These are phyloP conservation scores for Euphorbia corollata DNA, from an alignment of 441 rosid genomes.

Conservation along the genomic window DNA sequence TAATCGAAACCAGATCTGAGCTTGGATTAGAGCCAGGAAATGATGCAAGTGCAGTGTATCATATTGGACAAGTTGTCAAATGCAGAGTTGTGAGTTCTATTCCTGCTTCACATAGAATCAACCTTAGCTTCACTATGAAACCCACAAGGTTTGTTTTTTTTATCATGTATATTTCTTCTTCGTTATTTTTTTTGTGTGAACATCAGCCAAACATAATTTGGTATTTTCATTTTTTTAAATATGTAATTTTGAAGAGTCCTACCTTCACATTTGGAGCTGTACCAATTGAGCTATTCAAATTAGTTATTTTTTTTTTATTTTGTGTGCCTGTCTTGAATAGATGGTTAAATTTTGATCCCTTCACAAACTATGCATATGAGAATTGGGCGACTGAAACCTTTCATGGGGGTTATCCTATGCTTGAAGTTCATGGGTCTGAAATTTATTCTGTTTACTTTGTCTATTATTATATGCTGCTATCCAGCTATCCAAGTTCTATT, in stretches of 20 bases:
- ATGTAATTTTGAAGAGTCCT: no score
- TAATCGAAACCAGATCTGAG: conserved; percentile 59
- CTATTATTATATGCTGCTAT: background rate
- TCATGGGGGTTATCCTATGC: background rate
- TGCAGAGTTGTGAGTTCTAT: conserved; percentile 70
- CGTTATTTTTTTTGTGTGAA: background rate
- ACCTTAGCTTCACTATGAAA: conserved; percentile 79
- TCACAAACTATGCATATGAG: no score
- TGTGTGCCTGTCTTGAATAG: background rate
- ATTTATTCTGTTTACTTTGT: background rate
- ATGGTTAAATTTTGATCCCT: background rate
- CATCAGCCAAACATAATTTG: background rate
- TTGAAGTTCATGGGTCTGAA: background rate
- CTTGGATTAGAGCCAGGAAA: conserved; percentile 82
- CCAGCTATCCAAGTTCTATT: background rate
- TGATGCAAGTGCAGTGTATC: conserved; percentile 63
- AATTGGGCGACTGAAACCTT: background rate
- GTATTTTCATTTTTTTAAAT: background rate
- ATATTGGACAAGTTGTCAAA: conserved; percentile 92
- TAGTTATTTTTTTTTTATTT: no score
- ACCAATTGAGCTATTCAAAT: no score
- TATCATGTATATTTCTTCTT: conserved; percentile 13
- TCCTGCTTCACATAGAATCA: conserved; percentile 65
- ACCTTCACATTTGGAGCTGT: no score
- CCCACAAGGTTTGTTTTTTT: conserved; percentile 55